Percentiles rank a stretch among this genome's conserved stretches.
Evolutionary conservation across 1,284 basidiomycete genomes (phyloP).

Genomic region (Marasmius sp.): DNA sequence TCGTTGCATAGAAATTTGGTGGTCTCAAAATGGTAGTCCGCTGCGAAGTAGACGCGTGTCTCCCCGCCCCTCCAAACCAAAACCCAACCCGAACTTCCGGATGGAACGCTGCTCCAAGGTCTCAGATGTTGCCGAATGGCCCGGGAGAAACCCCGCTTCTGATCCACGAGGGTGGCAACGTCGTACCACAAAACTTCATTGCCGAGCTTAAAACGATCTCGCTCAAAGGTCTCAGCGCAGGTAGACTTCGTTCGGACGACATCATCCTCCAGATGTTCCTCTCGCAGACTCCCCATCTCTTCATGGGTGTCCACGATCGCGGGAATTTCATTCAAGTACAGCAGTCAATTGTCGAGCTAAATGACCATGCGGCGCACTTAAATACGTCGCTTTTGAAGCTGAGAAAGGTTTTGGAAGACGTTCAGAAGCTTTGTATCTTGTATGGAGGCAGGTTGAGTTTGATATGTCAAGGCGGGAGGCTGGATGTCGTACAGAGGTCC

Average conservation of each 20-base stretch:
- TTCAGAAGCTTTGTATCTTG: slow-evolving; percentile 40
- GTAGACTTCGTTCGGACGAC: slow-evolving; percentile 43
- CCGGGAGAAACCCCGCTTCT: slow-evolving; percentile 21
- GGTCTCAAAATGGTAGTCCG: slow-evolving; percentile 51
- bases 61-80: slow-evolving; percentile 15
- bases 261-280: slow-evolving; percentile 53
- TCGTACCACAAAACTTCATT: slow-evolving; percentile 41
- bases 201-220: slow-evolving; percentile 51
- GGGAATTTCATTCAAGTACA: slow-evolving; percentile 43
- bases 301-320: slow-evolving; percentile 46
- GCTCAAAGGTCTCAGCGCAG: slow-evolving; percentile 19
- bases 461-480: slow-evolving; percentile 39
- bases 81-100: slow-evolving; percentile 8
- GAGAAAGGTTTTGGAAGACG: slow-evolving; percentile 35
- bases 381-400: slow-evolving; percentile 40
- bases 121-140: not conserved
- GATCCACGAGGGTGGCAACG: slow-evolving; percentile 37
- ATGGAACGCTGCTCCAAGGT: not conserved
- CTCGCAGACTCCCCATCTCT: slow-evolving; percentile 53
- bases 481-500: slow-evolving; percentile 43
- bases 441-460: slow-evolving; percentile 48
- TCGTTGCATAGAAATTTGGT: slow-evolving; percentile 37
- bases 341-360: slow-evolving; percentile 40
- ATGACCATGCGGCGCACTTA: slow-evolving; percentile 25
- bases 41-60: slow-evolving; percentile 49